Evolutionary conservation across 352 stramenopile species (phyloP), one percentile per base, ranked within the genome.

Genomic region (Elongisporangium undulatum): DNA sequence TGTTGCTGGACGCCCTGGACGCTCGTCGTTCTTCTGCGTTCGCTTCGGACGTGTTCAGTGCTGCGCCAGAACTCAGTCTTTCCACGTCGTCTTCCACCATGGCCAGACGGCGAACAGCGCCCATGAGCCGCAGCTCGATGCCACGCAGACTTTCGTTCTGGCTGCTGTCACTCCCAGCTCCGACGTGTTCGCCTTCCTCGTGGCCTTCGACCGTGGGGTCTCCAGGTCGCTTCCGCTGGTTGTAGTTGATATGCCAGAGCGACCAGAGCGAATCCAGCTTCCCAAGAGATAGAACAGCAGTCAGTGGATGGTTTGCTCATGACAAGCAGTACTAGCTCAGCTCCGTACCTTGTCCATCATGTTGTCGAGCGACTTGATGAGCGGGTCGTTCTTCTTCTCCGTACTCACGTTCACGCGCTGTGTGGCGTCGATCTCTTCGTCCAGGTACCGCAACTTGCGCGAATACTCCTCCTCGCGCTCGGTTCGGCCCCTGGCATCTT

Each of bases 331-430:
- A n/a, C n/a, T 57, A 50, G 26, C 21, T 45, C 41, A 52, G 9
- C 22, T 52, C 20, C 23, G 59, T 66, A 81, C 72, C 72, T 91
- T 91, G 59, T 91, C 77, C 17, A 74, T 74, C 74, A 89, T 87
- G 0, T 54, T 51, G 41, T 92, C 77, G 10, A 92, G 58, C 24
- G 67, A 66, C 63, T 90, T 92, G 68, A 89, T 76, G 22, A 91
- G 56, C 22, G 79, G 77, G n/a, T 91, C 79, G 58, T 89, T 89
- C 62, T 87, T 86, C 68, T 89, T 88, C 61, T 89, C 79, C 0
- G 82, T 92, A 21, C 71, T 71, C 23, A 79, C 68, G 38, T 89
- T 89, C 23, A 89, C 77, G 39, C 85, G 77, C 9, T 87, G 56
- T n/a, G 79, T 89, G 10, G 77, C 82, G 15, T 75, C 66, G 16